Evolutionary conservation across 2,329 filamentous ascomycete species (phyloP), one percentile per base, ranked within the genome.

Genomic region (Lasiodiplodia sp.): DNA sequence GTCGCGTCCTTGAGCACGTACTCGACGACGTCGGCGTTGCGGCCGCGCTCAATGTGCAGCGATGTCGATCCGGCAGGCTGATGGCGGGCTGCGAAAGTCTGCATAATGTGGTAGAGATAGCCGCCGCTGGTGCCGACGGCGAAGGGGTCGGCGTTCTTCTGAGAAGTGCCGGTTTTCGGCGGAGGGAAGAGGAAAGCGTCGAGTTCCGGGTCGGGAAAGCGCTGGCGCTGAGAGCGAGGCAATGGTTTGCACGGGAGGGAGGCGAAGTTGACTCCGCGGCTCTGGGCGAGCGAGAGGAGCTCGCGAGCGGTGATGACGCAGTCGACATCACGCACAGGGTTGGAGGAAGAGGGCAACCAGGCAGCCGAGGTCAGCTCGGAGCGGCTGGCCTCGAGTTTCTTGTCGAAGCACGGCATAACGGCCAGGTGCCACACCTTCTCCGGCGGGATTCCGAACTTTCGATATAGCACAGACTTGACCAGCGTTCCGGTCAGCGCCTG

Each of bases 381-480:
- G 66, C 96, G 90, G 73, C 94, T 97, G 7, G 96, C 96, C 82
- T 99, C 96, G 34, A 99, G 87, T 80, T 99, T 99, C 84, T 99
- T 99, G 80, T 99, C 96, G 79, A 99, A 98, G 79, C 96, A 99
- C 23, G 96, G 96, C 96, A 99, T 99, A 56, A 99, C 86, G 14
- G 95, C 93, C 66, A 98, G 81, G 79, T 98, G 95, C 93, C 95
- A 99, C 77, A 99, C 94, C 73, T 90, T 88, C 71, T 90, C 89
- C 0, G 94, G 91, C 0, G 90, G 80, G 60, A 97, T 89, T 40
- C 88, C 88, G 70, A 94, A 86, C 65, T 84, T 86, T 72, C 88
- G 88, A 79, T 91, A 93, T 44, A 99, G 82, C 0, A 92, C 88
- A 0, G 93, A 95, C 81, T 99, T 99, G 67, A 99, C 79, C 52